Base-by-base conservation (phyloP, 768 basidiomycete genomes). In the Coprinopsis sp. region DNA sequence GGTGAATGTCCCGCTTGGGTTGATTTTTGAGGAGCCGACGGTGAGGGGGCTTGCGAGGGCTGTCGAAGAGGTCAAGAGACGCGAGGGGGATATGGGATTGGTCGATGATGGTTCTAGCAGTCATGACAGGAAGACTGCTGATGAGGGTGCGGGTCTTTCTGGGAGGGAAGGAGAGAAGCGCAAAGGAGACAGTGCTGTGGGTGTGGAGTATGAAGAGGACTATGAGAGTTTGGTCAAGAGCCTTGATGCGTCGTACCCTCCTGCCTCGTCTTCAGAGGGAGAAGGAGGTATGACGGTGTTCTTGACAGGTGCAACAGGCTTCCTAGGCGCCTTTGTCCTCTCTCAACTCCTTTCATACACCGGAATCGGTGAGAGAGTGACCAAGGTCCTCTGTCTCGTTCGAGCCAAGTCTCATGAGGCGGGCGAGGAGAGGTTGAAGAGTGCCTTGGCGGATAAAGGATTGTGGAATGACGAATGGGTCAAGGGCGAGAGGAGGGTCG, bases 291-390 rank as follows among this genome's bases (percentile, higher is more conserved):
- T 93, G 33, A 90, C 88, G 0, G 77, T 98, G 24, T 96, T 99
- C 73, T 78, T 99, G 24, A 98, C 96, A 5, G 96, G 96, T 5
- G 94, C 91, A 4, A 97, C 96, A 7, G 96, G 96, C 2, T 99
- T 94, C 74, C 74, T 99, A 13, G 96, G 96, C 12, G 92, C 91
- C 4, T 98, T 95, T 64, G 79, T 98, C 50, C 70, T 98, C 39
- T 73, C 75, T 30, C 86, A 95, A 59, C 72, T 99, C 31, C 76
- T 99, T 1, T 67, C 72, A 23, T 74, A 82, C 29, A 54, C 63
- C 24, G 33, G 3, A 2, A 44, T 47, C 25, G 50, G 47, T 16
- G 68, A 73, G 6, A 71, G 77, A 46, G 88, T 97, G 11, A 70
- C 72, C 54, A 95, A 93, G 66, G 93, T 97, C 30, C 79, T 95